phyloP scores from a whole-genome alignment of 345 rosid species.

The Capsella bursapastoris region DNA sequence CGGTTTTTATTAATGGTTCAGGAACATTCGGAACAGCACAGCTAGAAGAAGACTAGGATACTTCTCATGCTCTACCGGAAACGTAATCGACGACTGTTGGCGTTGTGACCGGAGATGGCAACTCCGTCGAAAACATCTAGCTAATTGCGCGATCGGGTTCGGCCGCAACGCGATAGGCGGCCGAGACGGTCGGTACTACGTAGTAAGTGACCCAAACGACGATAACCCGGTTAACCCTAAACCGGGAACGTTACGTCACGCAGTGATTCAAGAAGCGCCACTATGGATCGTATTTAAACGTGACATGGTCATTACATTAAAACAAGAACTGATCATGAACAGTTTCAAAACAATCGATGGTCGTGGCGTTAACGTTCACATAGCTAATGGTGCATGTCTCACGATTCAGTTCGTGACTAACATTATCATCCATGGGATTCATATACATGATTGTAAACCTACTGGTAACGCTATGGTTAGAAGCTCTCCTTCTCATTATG shows the following conservation, averaged over 20 bases:
- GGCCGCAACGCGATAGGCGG: slow-evolving; percentile 86
- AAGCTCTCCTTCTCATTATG: slow-evolving; percentile 83
- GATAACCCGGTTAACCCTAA: slow-evolving; percentile 70
- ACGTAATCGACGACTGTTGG: slow-evolving; percentile 91
- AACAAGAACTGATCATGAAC: slow-evolving; percentile 83
- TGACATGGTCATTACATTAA: slow-evolving; percentile 77
- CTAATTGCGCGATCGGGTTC: slow-evolving; percentile 74
- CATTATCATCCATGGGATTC: slow-evolving; percentile 71
- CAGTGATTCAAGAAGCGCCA: slow-evolving; percentile 75
- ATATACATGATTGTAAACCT: slow-evolving; percentile 72
- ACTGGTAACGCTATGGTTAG: slow-evolving; percentile 88
- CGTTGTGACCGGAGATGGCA: slow-evolving; percentile 75
- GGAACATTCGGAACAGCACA: slow-evolving; percentile 77
- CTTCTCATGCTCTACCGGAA: slow-evolving; percentile 69
- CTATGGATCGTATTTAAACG: slow-evolving; percentile 82
- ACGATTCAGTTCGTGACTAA: slow-evolving; percentile 77
- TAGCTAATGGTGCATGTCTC: slow-evolving; percentile 66
- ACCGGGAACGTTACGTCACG: slow-evolving; percentile 83
- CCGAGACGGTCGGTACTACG: slow-evolving; percentile 73
- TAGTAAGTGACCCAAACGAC: slow-evolving; percentile 63
- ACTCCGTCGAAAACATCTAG: slow-evolving; percentile 56
- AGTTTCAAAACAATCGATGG: slow-evolving; percentile 87
- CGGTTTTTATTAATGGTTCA: slow-evolving; percentile 41
- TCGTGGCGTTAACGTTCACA: slow-evolving; percentile 68
- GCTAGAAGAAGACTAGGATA: slow-evolving; percentile 64